Evolutionary conservation across 1,284 basidiomycete genomes (phyloP).

Genomic region (Cryptococcus maquisensis): DNA sequence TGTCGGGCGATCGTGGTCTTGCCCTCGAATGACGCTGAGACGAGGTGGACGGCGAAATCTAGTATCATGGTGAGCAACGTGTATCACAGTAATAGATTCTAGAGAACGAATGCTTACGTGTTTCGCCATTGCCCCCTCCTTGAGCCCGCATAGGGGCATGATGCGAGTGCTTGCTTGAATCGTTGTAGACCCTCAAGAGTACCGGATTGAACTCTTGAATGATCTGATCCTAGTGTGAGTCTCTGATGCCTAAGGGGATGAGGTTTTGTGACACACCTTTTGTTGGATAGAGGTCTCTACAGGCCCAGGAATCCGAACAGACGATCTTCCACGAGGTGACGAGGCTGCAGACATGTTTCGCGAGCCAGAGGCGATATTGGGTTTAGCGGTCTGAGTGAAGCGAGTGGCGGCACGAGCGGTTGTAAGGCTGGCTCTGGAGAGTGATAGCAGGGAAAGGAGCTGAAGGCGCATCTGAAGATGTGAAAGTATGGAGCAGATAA

Average conservation of each 20-base stretch:
- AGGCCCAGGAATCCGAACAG: conserved; percentile 42
- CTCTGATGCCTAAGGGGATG: background rate
- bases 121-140: conserved; percentile 46
- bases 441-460: background rate
- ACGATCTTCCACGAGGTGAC: conserved; percentile 5
- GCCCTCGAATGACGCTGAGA: conserved; percentile 40
- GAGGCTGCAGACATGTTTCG: conserved; percentile 11
- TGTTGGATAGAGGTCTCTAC: conserved; percentile 44
- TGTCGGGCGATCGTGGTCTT: conserved; percentile 47
- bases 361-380: background rate
- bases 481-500: background rate
- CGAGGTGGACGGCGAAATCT: conserved; percentile 49
- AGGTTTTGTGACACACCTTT: conserved; percentile 31
- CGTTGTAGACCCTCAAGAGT: conserved; percentile 45
- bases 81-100: background rate
- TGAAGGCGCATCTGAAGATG: background rate
- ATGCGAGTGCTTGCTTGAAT: conserved; percentile 47
- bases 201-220: conserved; percentile 41
- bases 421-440: background rate
- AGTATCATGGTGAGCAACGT: background rate
- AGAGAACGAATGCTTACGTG: conserved; percentile 35
- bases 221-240: conserved; percentile 23
- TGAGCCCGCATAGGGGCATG: conserved; percentile 46
- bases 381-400: background rate
- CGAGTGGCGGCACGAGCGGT: background rate